Conservation (phyloP, 2,329 filamentous ascomycete species). For the Pseudogymnoascus sp. region DNA sequence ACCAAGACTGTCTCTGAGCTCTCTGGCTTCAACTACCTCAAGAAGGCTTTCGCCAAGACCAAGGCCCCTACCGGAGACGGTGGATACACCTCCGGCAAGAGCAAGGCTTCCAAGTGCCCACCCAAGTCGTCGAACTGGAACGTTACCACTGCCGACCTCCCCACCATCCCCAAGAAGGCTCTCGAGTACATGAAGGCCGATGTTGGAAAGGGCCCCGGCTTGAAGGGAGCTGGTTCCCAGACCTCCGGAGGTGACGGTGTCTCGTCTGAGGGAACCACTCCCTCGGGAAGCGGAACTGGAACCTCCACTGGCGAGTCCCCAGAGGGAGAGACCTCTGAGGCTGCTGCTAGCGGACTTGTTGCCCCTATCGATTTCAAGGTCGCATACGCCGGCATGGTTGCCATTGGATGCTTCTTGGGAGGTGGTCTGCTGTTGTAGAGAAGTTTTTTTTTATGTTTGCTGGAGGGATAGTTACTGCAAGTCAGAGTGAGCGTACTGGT, state of each 20-base stretch:
- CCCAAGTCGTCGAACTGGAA: background rate
- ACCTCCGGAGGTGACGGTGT: background rate
- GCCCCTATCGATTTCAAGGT: conserved; percentile 1
- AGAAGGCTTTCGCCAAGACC: background rate
- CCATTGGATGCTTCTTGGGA: conserved; percentile 2
- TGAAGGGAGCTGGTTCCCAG: background rate
- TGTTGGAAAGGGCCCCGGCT: background rate
- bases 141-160: background rate
- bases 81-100: background rate
- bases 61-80: background rate
- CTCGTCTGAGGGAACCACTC: background rate
- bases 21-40: conserved; percentile 1
- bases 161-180: conserved; percentile 2
- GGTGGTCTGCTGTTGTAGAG: conserved; percentile 2
- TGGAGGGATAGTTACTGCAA: background rate
- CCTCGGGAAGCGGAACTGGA: background rate
- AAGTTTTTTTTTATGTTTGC: background rate
- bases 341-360: background rate
- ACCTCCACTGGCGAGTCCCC: background rate
- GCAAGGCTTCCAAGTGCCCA: background rate
- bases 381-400: background rate
- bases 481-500: background rate
- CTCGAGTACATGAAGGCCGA: background rate
- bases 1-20: conserved; percentile 42
- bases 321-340: background rate